Evolutionary conservation across 768 basidiomycete genomes (phyloP).

Genomic region (Trichaptum fuscoviolaceum): DNA sequence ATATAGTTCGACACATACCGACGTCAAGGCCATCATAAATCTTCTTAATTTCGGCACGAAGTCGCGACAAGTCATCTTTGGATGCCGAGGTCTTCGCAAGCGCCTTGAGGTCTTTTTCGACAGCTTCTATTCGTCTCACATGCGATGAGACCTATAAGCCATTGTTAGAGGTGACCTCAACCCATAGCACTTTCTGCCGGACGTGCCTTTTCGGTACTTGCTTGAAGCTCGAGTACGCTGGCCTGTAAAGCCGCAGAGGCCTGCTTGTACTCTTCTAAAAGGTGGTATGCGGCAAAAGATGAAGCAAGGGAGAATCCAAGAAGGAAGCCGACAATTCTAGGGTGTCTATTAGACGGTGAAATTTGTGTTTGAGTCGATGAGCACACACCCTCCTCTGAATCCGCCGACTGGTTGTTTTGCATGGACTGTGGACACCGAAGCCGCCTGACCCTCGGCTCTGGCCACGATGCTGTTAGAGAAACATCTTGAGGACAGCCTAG

Average conservation of each 20-base stretch:
- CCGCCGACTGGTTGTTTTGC: conserved; percentile 70
- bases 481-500: conserved; percentile 3
- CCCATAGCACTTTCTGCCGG: background rate
- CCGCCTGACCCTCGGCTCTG: background rate
- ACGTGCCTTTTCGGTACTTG: conserved; percentile 73
- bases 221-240: conserved; percentile 82
- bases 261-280: conserved; percentile 85
- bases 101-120: conserved; percentile 85
- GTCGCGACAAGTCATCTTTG: conserved; percentile 75
- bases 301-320: conserved; percentile 90
- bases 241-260: conserved; percentile 85
- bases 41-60: conserved; percentile 83
- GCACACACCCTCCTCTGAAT: conserved; percentile 37
- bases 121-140: conserved; percentile 75
- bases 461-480: conserved; percentile 5
- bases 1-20: conserved; percentile 38
- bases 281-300: conserved; percentile 78
- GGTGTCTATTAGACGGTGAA: background rate
- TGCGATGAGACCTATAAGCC: conserved; percentile 68
- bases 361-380: conserved; percentile 6
- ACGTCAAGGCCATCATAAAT: conserved; percentile 79
- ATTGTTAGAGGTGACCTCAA: background rate
- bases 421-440: background rate
- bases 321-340: conserved; percentile 76
- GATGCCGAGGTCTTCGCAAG: conserved; percentile 57